Evolutionary conservation across 805 yeast genomes (phyloP).

Genomic region (Pichia nanzhaoensis): DNA sequence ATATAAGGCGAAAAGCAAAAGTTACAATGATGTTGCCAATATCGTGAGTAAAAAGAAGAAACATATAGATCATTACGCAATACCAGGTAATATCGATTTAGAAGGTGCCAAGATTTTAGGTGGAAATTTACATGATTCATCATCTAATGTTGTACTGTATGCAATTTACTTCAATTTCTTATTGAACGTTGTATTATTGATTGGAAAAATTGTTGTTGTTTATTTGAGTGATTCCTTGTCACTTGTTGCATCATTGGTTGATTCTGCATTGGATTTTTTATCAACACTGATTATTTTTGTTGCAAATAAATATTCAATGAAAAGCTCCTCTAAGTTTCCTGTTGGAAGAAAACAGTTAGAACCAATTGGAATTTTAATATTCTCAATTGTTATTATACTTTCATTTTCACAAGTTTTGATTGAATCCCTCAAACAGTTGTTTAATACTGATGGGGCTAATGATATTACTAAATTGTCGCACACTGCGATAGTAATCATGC

Average conservation of each 20-base stretch:
- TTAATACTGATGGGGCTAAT: slow-evolving; percentile 27
- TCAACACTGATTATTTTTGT: slow-evolving; percentile 67
- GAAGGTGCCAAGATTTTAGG: slow-evolving; percentile 55
- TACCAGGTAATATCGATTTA: slow-evolving; percentile 54
- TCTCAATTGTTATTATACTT: slow-evolving; percentile 62
- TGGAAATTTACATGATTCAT: slow-evolving; percentile 34
- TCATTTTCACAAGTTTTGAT: slow-evolving; percentile 69
- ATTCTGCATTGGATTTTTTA: slow-evolving; percentile 65
- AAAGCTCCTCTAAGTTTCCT: slow-evolving; percentile 40
- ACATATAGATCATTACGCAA: slow-evolving; percentile 13
- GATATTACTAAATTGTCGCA: slow-evolving; percentile 41
- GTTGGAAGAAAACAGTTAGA: slow-evolving; percentile 68
- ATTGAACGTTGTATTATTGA: slow-evolving; percentile 49
- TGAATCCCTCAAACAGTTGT: slow-evolving; percentile 47
- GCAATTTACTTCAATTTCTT: slow-evolving; percentile 62
- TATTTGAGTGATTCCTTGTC: slow-evolving; percentile 66
- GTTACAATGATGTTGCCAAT: background rate
- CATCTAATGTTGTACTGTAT: slow-evolving; percentile 33
- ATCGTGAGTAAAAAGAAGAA: background rate
- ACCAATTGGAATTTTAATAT: slow-evolving; percentile 72
- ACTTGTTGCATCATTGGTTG: slow-evolving; percentile 71
- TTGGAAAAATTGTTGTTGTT: slow-evolving; percentile 56
- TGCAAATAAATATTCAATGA: slow-evolving; percentile 45
- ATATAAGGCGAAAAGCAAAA: background rate
- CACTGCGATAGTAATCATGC: slow-evolving; percentile 55